Base-by-base conservation (phyloP, 1,284 basidiomycete genomes). In the Jaminaea rosea region DNA sequence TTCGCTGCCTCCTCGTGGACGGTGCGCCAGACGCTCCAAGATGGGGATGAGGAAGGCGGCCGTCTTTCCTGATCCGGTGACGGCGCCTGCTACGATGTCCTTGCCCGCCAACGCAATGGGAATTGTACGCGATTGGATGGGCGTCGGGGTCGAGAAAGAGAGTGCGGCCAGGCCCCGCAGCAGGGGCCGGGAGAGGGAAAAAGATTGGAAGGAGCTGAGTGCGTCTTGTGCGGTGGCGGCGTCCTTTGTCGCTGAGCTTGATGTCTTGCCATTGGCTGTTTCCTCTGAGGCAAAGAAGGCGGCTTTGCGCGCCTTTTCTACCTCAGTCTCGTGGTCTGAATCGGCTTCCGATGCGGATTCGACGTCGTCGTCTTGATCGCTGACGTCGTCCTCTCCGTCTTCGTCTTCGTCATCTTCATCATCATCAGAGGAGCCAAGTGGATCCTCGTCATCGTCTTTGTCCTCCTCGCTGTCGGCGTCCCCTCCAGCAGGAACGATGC, bases 21-120 rank as follows among this genome's bases (percentile, higher is more conserved):
- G 50, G 32, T 60, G 55, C n/a, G 49, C 52, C 39, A 97, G 79
- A 58, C 92, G 84, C 69, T 97, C 92, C 36, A 97, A 77, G 75
- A 94, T 86, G 36, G 92, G 92, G 56, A 97, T 84, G 72, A 87
- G 85, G 77, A 96, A 97, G 9, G 93, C 92, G 9, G 89, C 91
- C 1, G 92, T 97, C 78, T 97, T 97, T 59, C 92, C 92, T 4
- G 88, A 93, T 59, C 92, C 92, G 9, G 92, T 97, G 10, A 93
- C 88, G 17, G 93, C 92, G 55, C 84, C 86, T 36, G 91, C 93
- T 47, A 98, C 90, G 36, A 97, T 82, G 74, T 97, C 92, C 69
- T 94, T 91, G 49, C 93, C 93, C 15, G 92, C 77, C 13, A 98
- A 81, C 24, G 89, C 91, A 42, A 92, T 84, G 10, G 92, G 92